Evolutionary conservation across 306 rosid species (phyloP).

Genomic region (Canavalia gladiata): DNA sequence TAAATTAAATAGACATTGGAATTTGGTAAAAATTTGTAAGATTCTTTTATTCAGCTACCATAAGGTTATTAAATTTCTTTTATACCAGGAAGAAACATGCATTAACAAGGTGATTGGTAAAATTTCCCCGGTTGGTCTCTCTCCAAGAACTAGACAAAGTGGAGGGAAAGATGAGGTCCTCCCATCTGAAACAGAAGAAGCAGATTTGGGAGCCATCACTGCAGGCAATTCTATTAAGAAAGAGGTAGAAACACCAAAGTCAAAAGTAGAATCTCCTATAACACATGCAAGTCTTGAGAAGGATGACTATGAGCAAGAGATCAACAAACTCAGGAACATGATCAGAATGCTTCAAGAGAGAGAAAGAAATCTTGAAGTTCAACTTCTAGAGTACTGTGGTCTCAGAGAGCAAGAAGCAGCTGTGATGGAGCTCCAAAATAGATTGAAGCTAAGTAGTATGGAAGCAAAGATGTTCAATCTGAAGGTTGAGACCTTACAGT

Average conservation of each 20-base stretch:
- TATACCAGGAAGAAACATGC: constrained; percentile 67
- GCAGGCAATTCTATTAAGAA: constrained; percentile 55
- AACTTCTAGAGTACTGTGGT: constrained; percentile 87
- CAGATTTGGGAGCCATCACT: constrained; percentile 54
- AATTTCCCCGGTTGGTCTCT: constrained; percentile 49
- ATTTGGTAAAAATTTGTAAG: constrained; percentile 23
- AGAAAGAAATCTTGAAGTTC: constrained; percentile 78
- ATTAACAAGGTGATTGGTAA: constrained; percentile 50
- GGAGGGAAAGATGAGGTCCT: constrained; percentile 65
- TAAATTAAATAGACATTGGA: background rate
- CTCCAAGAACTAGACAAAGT: constrained; percentile 54
- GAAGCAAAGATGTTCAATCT: constrained; percentile 83
- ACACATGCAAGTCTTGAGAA: constrained; percentile 50
- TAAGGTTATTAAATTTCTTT: background rate
- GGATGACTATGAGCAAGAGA: constrained; percentile 74
- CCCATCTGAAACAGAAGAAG: constrained; percentile 63
- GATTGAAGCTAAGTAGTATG: constrained; percentile 76
- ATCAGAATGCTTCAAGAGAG: constrained; percentile 78
- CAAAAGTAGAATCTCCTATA: constrained; percentile 54
- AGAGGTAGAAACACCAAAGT: constrained; percentile 60
- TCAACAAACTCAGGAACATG: constrained; percentile 66
- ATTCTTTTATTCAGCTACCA: constrained; percentile 8
- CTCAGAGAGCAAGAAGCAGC: constrained; percentile 86
- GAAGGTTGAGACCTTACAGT: constrained; percentile 76
- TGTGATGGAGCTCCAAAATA: constrained; percentile 82